These are phyloP conservation scores for Diaporthe nobilis DNA, from an alignment of 2,329 filamentous ascomycete species.

Conservation along the genomic window DNA sequence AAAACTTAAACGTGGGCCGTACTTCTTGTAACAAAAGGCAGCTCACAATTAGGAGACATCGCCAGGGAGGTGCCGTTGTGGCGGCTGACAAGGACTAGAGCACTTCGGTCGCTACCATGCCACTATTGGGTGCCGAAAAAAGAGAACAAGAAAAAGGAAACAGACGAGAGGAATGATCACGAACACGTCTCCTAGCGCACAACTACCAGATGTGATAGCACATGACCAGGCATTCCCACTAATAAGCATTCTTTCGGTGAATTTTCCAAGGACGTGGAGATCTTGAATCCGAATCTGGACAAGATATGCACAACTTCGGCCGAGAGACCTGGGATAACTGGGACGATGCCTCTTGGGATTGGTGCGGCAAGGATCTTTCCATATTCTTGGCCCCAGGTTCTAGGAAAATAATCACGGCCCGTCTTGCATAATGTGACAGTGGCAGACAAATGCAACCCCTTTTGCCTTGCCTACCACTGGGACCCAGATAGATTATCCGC, in stretches of 20 bases:
- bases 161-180: background rate
- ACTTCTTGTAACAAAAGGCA: background rate
- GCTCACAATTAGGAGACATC: background rate
- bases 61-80: background rate
- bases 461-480: background rate
- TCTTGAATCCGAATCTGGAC: background rate
- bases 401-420: constrained; percentile 11
- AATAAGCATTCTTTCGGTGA: background rate
- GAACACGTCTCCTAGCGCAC: background rate
- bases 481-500: background rate
- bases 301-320: background rate
- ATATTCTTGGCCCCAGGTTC: background rate
- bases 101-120: background rate
- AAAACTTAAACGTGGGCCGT: background rate
- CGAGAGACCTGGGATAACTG: background rate
- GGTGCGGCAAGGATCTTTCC: constrained; percentile 7
- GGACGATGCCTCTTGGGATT: background rate
- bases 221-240: background rate
- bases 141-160: background rate
- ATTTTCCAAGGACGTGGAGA: background rate
- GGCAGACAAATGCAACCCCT: constrained; percentile 2
- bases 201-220: background rate
- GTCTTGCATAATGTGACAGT: constrained; percentile 16
- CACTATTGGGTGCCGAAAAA: background rate
- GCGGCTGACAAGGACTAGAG: background rate